phyloP scores from a whole-genome alignment of 352 stramenopile species.

The Phytophthora boehmeriae region DNA sequence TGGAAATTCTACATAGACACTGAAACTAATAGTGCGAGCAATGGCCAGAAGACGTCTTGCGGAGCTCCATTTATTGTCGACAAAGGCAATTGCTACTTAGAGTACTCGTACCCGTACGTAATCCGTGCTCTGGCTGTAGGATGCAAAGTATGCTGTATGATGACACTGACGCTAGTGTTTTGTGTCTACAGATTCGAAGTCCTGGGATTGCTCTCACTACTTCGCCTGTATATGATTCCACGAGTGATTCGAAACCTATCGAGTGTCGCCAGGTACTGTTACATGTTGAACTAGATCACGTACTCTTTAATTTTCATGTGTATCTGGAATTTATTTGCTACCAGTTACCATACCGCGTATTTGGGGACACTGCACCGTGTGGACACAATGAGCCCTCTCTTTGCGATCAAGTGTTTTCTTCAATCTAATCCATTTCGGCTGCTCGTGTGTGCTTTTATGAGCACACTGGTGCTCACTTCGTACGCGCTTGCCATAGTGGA shows the following conservation, averaged over 20 bases:
- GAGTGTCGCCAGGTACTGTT: constrained; percentile 67
- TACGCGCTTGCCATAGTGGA: constrained; percentile 75
- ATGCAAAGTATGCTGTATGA: not conserved
- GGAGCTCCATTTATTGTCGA: constrained; percentile 37
- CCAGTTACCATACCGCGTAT: constrained; percentile 79
- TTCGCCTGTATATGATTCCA: constrained; percentile 81
- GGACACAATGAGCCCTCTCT: constrained; percentile 78
- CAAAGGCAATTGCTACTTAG: constrained; percentile 59
- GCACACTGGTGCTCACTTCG: constrained; percentile 57
- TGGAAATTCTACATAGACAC: constrained; percentile 70
- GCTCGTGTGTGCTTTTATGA: constrained; percentile 45
- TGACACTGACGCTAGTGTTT: not conserved
- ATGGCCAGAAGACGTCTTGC: constrained; percentile 27
- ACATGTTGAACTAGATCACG: not conserved
- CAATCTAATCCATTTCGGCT: constrained; percentile 71
- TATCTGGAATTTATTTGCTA: not conserved
- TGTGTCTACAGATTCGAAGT: constrained; percentile 55
- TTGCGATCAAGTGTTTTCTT: constrained; percentile 83
- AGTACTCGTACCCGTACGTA: constrained; percentile 73
- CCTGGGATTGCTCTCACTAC: constrained; percentile 63
- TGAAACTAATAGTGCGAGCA: not conserved
- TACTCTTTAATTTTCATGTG: not conserved
- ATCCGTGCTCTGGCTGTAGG: not conserved
- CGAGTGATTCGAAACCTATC: constrained; percentile 79
- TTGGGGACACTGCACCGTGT: constrained; percentile 75